Percentiles rank a stretch among this genome's conserved stretches.
phyloP scores from a whole-genome alignment of 345 rosid species.

The Citrus maxima region DNA sequence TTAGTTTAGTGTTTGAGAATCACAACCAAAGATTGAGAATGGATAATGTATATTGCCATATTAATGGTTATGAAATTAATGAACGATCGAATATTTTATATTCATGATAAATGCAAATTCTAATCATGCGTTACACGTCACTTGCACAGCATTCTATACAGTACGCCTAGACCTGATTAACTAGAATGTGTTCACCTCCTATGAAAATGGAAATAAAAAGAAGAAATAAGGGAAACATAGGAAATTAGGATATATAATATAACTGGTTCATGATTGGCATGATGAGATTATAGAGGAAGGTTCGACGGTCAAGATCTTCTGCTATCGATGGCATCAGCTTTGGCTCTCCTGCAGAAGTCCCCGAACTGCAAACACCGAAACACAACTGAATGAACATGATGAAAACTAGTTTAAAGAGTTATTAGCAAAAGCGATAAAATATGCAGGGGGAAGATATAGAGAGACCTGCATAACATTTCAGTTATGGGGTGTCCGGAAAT shows the following conservation, averaged over 20 bases:
- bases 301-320: constrained; percentile 63
- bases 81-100: background rate
- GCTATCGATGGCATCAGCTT: constrained; percentile 62
- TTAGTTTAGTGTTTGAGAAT: background rate
- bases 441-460: background rate
- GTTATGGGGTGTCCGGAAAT: constrained; percentile 51
- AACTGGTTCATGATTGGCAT: constrained; percentile 68
- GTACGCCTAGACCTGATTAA: no score
- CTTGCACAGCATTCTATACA: background rate
- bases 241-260: constrained; percentile 1
- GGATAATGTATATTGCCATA: no score
- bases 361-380: constrained; percentile 46
- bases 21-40: background rate
- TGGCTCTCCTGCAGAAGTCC: constrained; percentile 70
- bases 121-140: constrained; percentile 12
- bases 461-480: constrained; percentile 67
- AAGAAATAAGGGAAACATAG: background rate
- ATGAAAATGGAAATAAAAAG: background rate
- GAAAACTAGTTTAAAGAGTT: background rate
- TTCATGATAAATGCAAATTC: background rate
- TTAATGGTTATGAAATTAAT: background rate
- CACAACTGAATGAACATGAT: background rate
- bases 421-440: background rate
- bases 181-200: background rate
- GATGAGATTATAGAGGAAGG: constrained; percentile 65